A percentile compares a stretch with the other conserved stretches of the same genome.
Conservation (phyloP, 305 asterid species). For the Andrographis paniculata region DNA sequence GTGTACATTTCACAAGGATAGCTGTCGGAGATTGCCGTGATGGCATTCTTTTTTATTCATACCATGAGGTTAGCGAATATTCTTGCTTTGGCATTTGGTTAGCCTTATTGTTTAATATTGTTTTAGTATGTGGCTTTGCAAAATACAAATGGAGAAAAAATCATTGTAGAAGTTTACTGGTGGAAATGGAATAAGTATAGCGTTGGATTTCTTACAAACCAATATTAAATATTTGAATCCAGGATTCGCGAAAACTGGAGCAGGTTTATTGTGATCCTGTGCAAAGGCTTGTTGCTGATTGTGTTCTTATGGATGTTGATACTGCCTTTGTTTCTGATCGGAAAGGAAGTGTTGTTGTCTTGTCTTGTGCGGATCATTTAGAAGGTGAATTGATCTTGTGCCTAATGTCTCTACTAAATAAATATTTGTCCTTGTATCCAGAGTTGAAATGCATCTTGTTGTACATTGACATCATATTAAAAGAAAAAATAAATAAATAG, state of each 20-base stretch:
- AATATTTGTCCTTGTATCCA: constrained; percentile 4
- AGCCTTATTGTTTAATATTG: constrained; percentile 8
- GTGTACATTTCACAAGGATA: constrained; percentile 79
- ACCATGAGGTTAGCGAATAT: constrained; percentile 60
- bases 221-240: constrained; percentile 22
- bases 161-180: background rate
- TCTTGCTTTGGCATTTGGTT: constrained; percentile 11
- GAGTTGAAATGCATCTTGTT: constrained; percentile 2
- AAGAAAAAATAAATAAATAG: no score
- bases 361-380: constrained; percentile 60
- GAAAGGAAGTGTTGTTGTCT: constrained; percentile 71
- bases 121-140: constrained; percentile 16
- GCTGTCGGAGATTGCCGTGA: constrained; percentile 99
- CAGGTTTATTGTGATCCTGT: constrained; percentile 86
- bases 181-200: constrained; percentile 7
- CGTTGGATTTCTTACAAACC: constrained; percentile 13
- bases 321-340: constrained; percentile 84
- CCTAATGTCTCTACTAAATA: background rate
- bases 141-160: constrained; percentile 12
- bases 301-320: constrained; percentile 79
- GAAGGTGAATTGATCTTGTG: constrained; percentile 42
- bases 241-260: constrained; percentile 80
- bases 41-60: constrained; percentile 80
- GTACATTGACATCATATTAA: no score
- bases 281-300: constrained; percentile 92